A percentile compares a stretch with the other conserved stretches of the same genome.
Evolutionary conservation across 768 basidiomycete genomes (phyloP).

Genomic region (Cantharellus anzutake): DNA sequence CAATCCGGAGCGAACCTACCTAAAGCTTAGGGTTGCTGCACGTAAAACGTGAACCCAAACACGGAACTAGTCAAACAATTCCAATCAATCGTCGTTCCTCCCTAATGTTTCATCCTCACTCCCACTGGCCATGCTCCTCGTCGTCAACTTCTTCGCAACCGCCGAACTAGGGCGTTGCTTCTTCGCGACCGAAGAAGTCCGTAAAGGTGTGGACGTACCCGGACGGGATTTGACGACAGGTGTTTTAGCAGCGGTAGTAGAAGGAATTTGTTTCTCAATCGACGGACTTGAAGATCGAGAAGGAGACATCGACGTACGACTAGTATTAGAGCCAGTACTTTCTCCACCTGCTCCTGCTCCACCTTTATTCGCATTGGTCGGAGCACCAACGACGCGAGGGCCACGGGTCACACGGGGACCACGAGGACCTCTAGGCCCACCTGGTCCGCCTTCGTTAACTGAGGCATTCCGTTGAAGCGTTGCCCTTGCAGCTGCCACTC

Average conservation of each 20-base stretch:
- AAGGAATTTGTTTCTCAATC: not conserved
- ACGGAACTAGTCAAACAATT: too few relatives aligned
- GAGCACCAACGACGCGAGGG: not conserved
- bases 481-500: not conserved
- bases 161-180: not conserved
- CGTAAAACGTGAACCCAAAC: too few relatives aligned
- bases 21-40: too few relatives aligned
- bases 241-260: not conserved
- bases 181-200: not conserved
- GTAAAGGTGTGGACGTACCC: slow-evolving; percentile 3
- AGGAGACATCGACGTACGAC: not conserved
- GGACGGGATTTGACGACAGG: not conserved
- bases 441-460: not conserved
- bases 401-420: not conserved
- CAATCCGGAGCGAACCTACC: too few relatives aligned
- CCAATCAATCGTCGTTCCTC: too few relatives aligned
- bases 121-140: slow-evolving; percentile 1
- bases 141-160: slow-evolving; percentile 4
- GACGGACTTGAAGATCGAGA: slow-evolving; percentile 2
- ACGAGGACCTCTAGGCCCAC: not conserved
- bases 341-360: not conserved
- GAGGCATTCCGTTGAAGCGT: not conserved
- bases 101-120: not conserved
- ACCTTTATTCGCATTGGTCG: not conserved
- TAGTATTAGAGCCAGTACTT: not conserved